These are phyloP conservation scores for Paramecium primaurelia DNA, from an alignment of 73 alveolate genomes.

Conservation along the genomic window DNA sequence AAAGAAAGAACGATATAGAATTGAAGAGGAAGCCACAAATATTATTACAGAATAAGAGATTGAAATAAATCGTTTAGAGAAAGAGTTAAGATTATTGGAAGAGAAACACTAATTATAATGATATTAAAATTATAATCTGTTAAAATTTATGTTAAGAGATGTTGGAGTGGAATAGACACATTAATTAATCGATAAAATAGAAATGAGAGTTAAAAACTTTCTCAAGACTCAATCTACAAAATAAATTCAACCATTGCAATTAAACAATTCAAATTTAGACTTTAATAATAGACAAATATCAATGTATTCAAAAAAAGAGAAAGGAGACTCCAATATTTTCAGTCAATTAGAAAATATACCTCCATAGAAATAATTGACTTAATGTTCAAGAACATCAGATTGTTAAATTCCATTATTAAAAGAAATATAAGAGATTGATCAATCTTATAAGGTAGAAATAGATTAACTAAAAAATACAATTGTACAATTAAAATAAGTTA, in stretches of 20 bases:
- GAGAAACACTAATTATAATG: slow-evolving; percentile 32
- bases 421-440: slow-evolving; percentile 40
- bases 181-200: slow-evolving; percentile 45
- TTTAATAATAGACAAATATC: not conserved
- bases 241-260: not conserved
- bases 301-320: not conserved
- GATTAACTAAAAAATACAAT: not conserved
- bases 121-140: slow-evolving; percentile 10
- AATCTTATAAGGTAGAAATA: not conserved
- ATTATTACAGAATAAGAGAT: not conserved
- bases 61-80: slow-evolving; percentile 4
- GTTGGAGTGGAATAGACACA: slow-evolving; percentile 33
- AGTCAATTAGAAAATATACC: slow-evolving; percentile 17
- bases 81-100: slow-evolving; percentile 9
- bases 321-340: not conserved
- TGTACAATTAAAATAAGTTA: not conserved
- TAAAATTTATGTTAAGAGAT: not conserved
- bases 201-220: slow-evolving; percentile 30
- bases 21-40: slow-evolving; percentile 38
- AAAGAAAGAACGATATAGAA: slow-evolving; percentile 22
- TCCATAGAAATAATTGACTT: not conserved
- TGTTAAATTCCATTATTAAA: slow-evolving; percentile 23
- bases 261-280: not conserved
- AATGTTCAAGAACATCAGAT: slow-evolving; percentile 33
- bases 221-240: slow-evolving; percentile 17